Base-by-base conservation (phyloP, 2,329 filamentous ascomycete genomes). In the Colletotrichum cereale region DNA sequence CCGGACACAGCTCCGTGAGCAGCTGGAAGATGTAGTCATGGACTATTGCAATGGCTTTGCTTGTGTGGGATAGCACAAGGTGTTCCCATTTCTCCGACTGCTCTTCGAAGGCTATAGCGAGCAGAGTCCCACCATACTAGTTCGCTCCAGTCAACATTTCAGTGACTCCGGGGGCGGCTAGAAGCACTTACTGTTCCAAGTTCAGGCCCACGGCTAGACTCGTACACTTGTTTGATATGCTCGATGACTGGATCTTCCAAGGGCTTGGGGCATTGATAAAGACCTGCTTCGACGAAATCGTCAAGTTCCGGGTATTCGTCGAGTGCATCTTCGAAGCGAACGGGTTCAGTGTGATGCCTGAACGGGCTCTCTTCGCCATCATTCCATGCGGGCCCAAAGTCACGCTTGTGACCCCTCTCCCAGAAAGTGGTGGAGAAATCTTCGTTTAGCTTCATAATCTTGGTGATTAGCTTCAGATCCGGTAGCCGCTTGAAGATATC, bases 1-100 rank as follows among this genome's bases (percentile, higher is more conserved):
- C 86, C 0, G 78, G 75, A 58, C 87, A 89, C 6, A 85, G 76
- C 0, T 75, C 58, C 0, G 76, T 67, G 3, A 92, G 78, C 0
- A 87, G 78, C 0, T 74, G 76, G 2, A 71, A 64, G 61, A 90
- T 86, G 76, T 88, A 92, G 2, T 79, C 67, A 56, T 92, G 88
- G 0, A 90, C 84, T 0, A 86, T 67, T 0, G 80, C 64, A 7
- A 91, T 86, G 4, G 85, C 79, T 31, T 87, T 84, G 70, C 84
- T 85, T 11, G 89, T 80, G 69, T 91, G 88, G 0, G 80, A 82
- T 0, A 82, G 68, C 0, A 85, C 82, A 1, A 92, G 75, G 0
- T 67, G 56, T 0, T 80, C 75, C 90, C 90, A 91, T 21, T 87
- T 88, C 12, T 75, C 72, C 0, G 88, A 84, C 67, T 91, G 89